Conservation (phyloP, 2,329 filamentous ascomycete species). For the Ascosphaera apis region DNA sequence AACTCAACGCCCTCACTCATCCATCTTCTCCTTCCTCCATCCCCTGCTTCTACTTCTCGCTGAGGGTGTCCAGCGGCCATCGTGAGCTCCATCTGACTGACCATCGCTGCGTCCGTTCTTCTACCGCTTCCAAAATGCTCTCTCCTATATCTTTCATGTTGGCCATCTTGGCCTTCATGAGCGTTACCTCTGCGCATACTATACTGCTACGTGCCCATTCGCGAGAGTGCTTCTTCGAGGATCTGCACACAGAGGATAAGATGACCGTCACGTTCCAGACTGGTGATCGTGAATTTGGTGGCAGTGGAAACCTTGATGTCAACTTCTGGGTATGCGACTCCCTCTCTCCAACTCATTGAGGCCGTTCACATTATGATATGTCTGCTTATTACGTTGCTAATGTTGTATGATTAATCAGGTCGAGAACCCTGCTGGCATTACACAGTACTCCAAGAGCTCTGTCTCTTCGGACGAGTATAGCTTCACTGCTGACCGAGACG, state of each 20-base stretch:
- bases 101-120: background rate
- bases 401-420: slow-evolving; percentile 35
- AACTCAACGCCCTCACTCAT: too few relatives aligned
- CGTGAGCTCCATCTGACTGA: too few relatives aligned
- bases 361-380: too few relatives aligned
- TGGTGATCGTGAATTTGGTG: slow-evolving; percentile 85
- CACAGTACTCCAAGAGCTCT: slow-evolving; percentile 57
- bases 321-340: slow-evolving; percentile 71
- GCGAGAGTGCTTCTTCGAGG: slow-evolving; percentile 93
- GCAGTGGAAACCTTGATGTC: slow-evolving; percentile 80
- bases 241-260: slow-evolving; percentile 75
- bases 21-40: too few relatives aligned
- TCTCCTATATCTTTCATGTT: slow-evolving; percentile 19
- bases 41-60: too few relatives aligned
- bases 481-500: slow-evolving; percentile 66
- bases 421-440: slow-evolving; percentile 50
- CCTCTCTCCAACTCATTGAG: slow-evolving; percentile 1
- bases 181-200: slow-evolving; percentile 60
- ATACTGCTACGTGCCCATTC: slow-evolving; percentile 86
- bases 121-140: slow-evolving; percentile 19
- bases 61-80: background rate
- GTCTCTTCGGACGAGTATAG: slow-evolving; percentile 83
- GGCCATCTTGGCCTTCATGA: slow-evolving; percentile 32
- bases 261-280: slow-evolving; percentile 99
- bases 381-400: background rate